A percentile compares a stretch with the other conserved stretches of the same genome.
Conservation (phyloP, 495 filamentous ascomycete genomes). For the Aspergillus conjunctus region DNA sequence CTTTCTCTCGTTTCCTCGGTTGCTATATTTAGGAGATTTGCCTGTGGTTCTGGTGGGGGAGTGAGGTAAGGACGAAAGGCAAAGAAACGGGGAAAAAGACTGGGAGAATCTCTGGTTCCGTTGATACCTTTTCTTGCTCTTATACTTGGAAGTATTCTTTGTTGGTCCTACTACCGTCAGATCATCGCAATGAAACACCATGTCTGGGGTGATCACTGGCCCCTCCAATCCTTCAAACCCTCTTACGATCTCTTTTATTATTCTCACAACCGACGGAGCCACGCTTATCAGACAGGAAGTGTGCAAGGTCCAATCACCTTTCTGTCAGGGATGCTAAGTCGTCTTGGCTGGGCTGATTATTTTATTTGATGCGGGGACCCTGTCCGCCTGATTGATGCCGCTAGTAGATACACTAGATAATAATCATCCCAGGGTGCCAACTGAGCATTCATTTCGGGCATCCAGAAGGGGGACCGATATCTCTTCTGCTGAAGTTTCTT, state of each 20-base stretch:
- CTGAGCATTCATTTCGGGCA: conserved; percentile 9
- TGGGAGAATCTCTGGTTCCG: conserved; percentile 10
- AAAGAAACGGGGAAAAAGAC: neutral
- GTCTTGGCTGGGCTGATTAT: conserved; percentile 19
- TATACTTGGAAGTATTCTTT: conserved; percentile 11
- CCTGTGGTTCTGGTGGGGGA: conserved; percentile 19
- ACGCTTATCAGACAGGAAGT: conserved; percentile 25
- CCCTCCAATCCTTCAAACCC: conserved; percentile 1
- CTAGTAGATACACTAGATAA: neutral
- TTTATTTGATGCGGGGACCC: conserved; percentile 14
- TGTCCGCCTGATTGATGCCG: conserved; percentile 9
- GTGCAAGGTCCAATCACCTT: conserved; percentile 16
- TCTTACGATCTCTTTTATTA: conserved; percentile 12
- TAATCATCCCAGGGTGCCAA: conserved; percentile 5
- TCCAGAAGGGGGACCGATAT: neutral
- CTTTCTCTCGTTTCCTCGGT: neutral
- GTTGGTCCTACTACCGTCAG: neutral
- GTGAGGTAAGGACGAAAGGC: conserved; percentile 2
- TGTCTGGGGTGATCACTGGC: neutral
- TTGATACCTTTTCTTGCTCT: conserved; percentile 9
- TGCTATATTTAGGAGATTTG: conserved; percentile 9
- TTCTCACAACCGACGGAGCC: conserved; percentile 27
- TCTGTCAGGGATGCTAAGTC: conserved; percentile 19
- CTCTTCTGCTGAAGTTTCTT: neutral
- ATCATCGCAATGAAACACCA: conserved; percentile 5